Percentiles rank a stretch among this genome's conserved stretches.
Conservation (phyloP, 148 eudicot genomes). For the Linanthus parryae region DNA sequence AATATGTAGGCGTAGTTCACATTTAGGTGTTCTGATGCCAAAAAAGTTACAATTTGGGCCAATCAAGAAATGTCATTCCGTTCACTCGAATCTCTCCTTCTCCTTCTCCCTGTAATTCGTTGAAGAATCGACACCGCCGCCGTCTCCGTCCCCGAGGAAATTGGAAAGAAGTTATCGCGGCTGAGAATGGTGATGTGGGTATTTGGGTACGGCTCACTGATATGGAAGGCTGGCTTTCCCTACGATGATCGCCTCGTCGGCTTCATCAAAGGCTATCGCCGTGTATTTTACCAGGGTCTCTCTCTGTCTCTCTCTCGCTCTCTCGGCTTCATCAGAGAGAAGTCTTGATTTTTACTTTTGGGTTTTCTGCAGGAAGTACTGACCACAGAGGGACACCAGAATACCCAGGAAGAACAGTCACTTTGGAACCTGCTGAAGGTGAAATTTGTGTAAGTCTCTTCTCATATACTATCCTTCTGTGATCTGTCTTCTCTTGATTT, state of each 20-base stretch:
- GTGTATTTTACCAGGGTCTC: conserved; percentile 85
- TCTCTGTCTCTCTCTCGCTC: not conserved
- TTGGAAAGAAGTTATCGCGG: not conserved
- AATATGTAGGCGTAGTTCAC: no score
- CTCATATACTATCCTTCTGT: no score
- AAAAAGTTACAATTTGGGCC: no score
- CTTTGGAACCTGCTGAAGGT: conserved; percentile 73
- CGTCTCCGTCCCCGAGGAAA: no score
- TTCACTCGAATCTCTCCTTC: no score
- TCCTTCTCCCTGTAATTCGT: no score
- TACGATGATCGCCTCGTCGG: conserved; percentile 79
- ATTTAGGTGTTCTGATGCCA: no score
- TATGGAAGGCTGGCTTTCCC: conserved; percentile 91
- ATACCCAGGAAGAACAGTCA: conserved; percentile 92
- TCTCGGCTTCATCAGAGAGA: not conserved
- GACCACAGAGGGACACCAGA: conserved; percentile 96
- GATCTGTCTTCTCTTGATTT: not conserved
- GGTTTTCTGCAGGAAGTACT: conserved; percentile 61
- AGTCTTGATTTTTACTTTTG: not conserved
- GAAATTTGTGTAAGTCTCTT: conserved; percentile 64
- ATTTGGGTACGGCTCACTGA: conserved; percentile 90
- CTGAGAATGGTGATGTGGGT: conserved; percentile 78
- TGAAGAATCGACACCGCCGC: no score
- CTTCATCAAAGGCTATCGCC: conserved; percentile 80
- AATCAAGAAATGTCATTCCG: no score